Base-by-base conservation (phyloP, 805 yeast species). In the Lipomyces starkeyi region DNA sequence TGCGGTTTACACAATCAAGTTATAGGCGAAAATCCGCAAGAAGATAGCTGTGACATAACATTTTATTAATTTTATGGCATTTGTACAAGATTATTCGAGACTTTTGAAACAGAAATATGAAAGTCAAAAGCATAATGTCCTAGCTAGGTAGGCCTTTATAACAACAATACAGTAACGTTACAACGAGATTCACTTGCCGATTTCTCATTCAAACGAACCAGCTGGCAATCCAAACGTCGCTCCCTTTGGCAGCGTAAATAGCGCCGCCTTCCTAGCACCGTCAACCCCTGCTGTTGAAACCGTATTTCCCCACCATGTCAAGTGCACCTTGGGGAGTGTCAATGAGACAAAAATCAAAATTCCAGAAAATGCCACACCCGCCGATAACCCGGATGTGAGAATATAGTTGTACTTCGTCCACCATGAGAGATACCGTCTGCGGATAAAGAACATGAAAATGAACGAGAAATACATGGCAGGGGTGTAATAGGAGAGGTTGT, bases 301-400 rank as follows among this genome's bases (percentile, higher is more conserved):
- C n/a, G 67, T 76, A 65, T 86, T 87, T 0, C 92, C 92, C 92
- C 92, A 88, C 92, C 92, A 88, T 54, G 77, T 69, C 14, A 87
- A 62, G 3, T 74, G 69, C 34, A 78, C 79, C 2, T 80, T 78
- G 59, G 84, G 81, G 73, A 82, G 86, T 66, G 80, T 79, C 3
- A 83, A 82, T 0, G 84, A 78, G 73, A 86, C 86, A 78, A 88
- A 88, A 52, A 87, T 84, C 65, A 88, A 77, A 58, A 87, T 78
- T 0, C 86, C 87, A 66, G 87, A 80, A 69, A 87, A 82, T 1
- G 90, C 91, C 22, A 87, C 84, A n/a, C 90, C 91, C 0, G 90
- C 86, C 8, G 83, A 78, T 34, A 88, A 78, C 0, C 86, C 89
- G 62, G 88, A 84, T 29, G 88, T n/a, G n/a, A n/a, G n/a, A n/a